Evolutionary conservation across 1,284 basidiomycete genomes (phyloP), one percentile per base, ranked within the genome.

Genomic region (Fomes fomentarius): DNA sequence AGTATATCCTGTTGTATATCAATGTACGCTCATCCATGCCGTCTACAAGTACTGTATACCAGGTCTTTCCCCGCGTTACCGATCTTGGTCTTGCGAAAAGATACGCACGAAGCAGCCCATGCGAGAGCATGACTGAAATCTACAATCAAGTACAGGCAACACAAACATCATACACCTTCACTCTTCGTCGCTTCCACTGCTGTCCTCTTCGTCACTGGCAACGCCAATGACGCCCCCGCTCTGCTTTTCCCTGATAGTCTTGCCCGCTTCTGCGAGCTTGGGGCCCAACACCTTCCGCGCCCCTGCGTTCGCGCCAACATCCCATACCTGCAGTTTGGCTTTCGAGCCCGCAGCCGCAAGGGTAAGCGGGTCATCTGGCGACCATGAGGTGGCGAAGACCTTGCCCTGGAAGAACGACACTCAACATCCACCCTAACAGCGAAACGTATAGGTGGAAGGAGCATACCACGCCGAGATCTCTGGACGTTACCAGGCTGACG

Each of bases 251-350:
- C 77, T 83, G 39, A 93, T 62, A 19, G 76, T 78, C 59, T 80
- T 79, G 1, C 93, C 91, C 9, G 87, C 84, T 58, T 83, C 81
- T 19, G 80, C 79, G 25, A 96, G 72, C 68, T 94, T 91, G 8
- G 80, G 71, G 0, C 83, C 84, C 57, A 96, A 93, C 2, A 87
- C 85, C 68, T 91, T 94, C 46, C 93, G 77, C 4, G 83, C 91
- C 24, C 90, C 89, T 15, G 79, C 73, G 65, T 92, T 95, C 5
- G 87, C 80, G 14, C 85, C 90, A 31, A 94, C 81, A 63, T 99
- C 96, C 94, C 97, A 99, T 10, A 99, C 81, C 69, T 98, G 95
- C 4, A 99, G 72, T 64, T 90, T 93, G 2, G 93, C 96, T 65
- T 93, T 91, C 7, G 92, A 94, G 4, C 97, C 97, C 12, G 91